These are phyloP conservation scores for Tuber calosporum DNA, from an alignment of 495 filamentous ascomycete species.

Conservation along the genomic window DNA sequence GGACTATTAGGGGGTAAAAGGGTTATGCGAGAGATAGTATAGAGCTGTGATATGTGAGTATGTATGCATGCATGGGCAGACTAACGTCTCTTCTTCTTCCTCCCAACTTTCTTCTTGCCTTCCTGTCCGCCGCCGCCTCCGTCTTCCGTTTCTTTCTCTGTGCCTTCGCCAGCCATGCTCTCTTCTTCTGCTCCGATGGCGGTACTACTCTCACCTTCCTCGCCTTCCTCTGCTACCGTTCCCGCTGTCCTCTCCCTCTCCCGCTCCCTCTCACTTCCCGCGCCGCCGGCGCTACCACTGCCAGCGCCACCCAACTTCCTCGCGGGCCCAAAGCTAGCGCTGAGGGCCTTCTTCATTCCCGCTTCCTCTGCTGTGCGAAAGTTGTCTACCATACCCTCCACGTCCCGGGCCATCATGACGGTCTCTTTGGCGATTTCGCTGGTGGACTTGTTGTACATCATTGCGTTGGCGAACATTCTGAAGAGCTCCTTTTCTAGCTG, in stretches of 20 bases:
- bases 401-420: conserved; percentile 41
- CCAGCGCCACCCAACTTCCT: conserved; percentile 17
- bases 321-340: conserved; percentile 41
- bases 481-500: conserved; percentile 94
- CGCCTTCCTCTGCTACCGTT: conserved; percentile 26
- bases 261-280: conserved; percentile 23
- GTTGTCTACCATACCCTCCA: conserved; percentile 51
- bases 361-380: conserved; percentile 43
- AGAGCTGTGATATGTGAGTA: neutral
- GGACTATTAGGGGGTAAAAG: neutral
- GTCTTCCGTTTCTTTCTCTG: conserved; percentile 7
- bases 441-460: conserved; percentile 75
- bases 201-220: conserved; percentile 18
- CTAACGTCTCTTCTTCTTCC: conserved; percentile 5
- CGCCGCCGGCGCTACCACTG: neutral
- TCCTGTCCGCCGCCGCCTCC: neutral
- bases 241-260: conserved; percentile 32
- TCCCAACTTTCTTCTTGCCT: conserved; percentile 7
- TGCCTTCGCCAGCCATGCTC: conserved; percentile 32
- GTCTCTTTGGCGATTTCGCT: conserved; percentile 42
- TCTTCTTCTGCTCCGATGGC: conserved; percentile 30
- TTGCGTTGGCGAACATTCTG: conserved; percentile 92
- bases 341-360: conserved; percentile 44
- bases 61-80: neutral
- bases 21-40: neutral